Evolutionary conservation across 805 yeast species (phyloP), one percentile per base, ranked within the genome.

Genomic region (Sugiyamaella qingdaonensis): DNA sequence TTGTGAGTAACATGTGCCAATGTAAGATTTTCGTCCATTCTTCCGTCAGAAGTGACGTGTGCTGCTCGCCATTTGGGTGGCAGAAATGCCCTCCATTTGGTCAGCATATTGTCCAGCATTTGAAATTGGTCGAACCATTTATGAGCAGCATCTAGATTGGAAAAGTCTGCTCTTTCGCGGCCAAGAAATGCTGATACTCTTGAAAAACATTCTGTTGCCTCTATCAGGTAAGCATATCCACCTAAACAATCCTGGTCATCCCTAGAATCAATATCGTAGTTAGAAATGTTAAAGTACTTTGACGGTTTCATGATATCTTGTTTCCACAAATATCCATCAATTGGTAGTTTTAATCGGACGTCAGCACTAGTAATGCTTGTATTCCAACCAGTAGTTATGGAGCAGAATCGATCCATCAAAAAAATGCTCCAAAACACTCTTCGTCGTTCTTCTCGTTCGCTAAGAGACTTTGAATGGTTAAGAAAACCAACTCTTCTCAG

Each of bases 21-120:
- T n/a, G 57, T 43, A 46, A 54, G 31, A 37, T 54, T 54, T 31
- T 54, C 52, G 41, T 54, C 57, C 52, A 54, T 46, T n/a, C n/a
- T n/a, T 9, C 54, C 57, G 18, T 48, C 41, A 5, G 51, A 11
- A 18, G 27, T 37, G 7, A 47, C 45, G 5, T 43, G 8, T 9
- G 39, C 24, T 3, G 27, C 48, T 36, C 51, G 51, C 55, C 55
- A 54, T 16, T 52, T 51, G 5, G 16, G 42, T 13, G 57, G 57
- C 4, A 54, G 46, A 16, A 33, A 39, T 7, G 51, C 33, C 39
- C 52, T 54, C 57, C 57, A 54, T 19, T 46, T 32, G 11, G 52
- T 35, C 3, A 54, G 34, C 57, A 54, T 54, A 18, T 44, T 18
- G 48, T 54, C 49, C 2, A 54, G 45, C 9, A n/a, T 31, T 37